phyloP scores from a whole-genome alignment of 768 basidiomycete genomes.

The Collybiopsis luxurians region DNA sequence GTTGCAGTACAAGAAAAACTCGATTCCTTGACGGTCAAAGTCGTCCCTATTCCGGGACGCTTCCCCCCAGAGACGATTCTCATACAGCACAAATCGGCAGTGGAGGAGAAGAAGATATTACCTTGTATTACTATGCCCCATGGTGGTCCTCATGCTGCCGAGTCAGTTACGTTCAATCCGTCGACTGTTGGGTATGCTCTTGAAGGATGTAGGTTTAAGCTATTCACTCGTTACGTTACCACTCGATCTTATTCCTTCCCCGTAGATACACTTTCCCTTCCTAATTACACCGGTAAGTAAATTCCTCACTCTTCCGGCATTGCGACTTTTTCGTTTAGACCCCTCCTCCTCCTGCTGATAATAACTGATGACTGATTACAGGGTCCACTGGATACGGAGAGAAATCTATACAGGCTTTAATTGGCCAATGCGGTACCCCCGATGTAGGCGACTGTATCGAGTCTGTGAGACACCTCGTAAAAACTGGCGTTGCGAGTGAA shows the following conservation, averaged over 20 bases:
- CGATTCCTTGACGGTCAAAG: conserved; percentile 32
- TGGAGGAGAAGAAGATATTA: conserved; percentile 20
- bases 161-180: conserved; percentile 46
- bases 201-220: conserved; percentile 67
- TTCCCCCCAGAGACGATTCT: conserved; percentile 55
- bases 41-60: conserved; percentile 50
- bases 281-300: too few relatives aligned
- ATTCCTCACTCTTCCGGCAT: too few relatives aligned
- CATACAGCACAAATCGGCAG: conserved; percentile 28
- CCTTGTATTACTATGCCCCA: conserved; percentile 56
- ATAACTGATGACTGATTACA: too few relatives aligned
- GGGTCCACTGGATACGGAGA: conserved; percentile 70
- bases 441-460: conserved; percentile 67
- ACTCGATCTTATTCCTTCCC: background rate
- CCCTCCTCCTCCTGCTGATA: too few relatives aligned
- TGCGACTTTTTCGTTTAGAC: too few relatives aligned
- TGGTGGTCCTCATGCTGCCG: conserved; percentile 59
- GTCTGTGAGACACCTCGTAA: conserved; percentile 47
- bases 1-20: conserved; percentile 42
- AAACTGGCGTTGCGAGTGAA: conserved; percentile 44
- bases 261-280: conserved; percentile 55
- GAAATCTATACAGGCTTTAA: conserved; percentile 46
- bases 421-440: conserved; percentile 59
- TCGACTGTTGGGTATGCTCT: conserved; percentile 42
- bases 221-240: background rate